Base-by-base conservation (phyloP, 352 stramenopile genomes). In the Thalassiosira pacifica region DNA sequence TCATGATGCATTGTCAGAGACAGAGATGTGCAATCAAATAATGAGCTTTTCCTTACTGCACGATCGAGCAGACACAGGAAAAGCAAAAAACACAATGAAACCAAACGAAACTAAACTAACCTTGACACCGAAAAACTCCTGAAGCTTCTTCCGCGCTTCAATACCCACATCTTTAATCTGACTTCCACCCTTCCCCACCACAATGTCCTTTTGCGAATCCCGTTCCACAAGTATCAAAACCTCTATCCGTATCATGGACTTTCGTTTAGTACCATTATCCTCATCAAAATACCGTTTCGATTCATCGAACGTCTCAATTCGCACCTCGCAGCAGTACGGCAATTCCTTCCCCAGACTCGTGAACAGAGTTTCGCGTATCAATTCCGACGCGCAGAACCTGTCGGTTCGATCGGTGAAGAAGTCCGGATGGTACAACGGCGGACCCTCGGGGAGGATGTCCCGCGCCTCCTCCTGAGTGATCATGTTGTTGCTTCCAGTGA, bases 251-350 rank as follows among this genome's bases (percentile, higher is more conserved):
- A 92, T 92, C 18, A 93, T 55, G 19, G 67, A 61, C 42, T 90
- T 88, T 8, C 69, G 78, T 29, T 72, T 86, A 6, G 61, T 52
- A 2, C 34, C 52, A 52, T 64, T 74, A 22, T 82, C 65, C 40
- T 88, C 70, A 31, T 83, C 74, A 24, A 80, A 65, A 79, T 87
- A 79, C 31, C 81, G 29, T 32, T 79, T 89, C 34, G 85, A 90
- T 74, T 97, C 94, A 84, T 96, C 95, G 86, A 96, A 97, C n/a
- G 79, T 78, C 24, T 91, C 87, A 26, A 97, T 83, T 45, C 77
- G 63, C n/a, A 97, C 94, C 85, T 97, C 94, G 68, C 91, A 96
- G 65, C 92, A 96, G 85, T 97, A 97, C 0, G 94, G 94, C 19
- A 97, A 78, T 85, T 97, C 90, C 68, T 95, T 95, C 34, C 88